phyloP scores from a whole-genome alignment of 1,284 basidiomycete species.

The Wolfiporia cocos region DNA sequence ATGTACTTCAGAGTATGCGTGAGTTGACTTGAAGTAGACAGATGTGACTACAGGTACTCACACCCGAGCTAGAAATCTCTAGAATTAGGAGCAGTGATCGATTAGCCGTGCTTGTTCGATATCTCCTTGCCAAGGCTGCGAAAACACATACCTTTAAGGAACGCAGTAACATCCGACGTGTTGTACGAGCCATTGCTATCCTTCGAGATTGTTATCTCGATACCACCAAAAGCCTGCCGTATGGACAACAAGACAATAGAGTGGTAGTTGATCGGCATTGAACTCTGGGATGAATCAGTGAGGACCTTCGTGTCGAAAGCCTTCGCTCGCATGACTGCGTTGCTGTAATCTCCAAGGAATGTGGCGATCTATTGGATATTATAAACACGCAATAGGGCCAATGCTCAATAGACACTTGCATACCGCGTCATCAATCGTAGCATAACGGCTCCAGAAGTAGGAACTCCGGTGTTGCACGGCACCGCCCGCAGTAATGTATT shows the following conservation, averaged over 20 bases:
- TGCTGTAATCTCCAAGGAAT: slow-evolving; percentile 47
- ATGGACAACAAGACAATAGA: slow-evolving; percentile 51
- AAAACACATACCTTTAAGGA: slow-evolving; percentile 48
- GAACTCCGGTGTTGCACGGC: slow-evolving; percentile 12
- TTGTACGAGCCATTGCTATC: slow-evolving; percentile 45
- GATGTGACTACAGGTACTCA: slow-evolving; percentile 24
- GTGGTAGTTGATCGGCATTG: slow-evolving; percentile 53
- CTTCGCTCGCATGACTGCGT: slow-evolving; percentile 41
- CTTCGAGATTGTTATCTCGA: slow-evolving; percentile 55
- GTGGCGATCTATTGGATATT: slow-evolving; percentile 38
- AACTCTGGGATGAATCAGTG: slow-evolving; percentile 35
- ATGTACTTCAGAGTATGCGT: too few relatives aligned
- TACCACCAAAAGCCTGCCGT: slow-evolving; percentile 53
- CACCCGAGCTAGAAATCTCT: slow-evolving; percentile 67
- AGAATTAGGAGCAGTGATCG: too few relatives aligned
- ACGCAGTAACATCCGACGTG: slow-evolving; percentile 49
- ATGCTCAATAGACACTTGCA: neutral
- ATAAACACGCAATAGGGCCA: neutral
- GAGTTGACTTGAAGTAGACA: too few relatives aligned
- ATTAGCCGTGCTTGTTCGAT: neutral
- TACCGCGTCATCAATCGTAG: slow-evolving; percentile 10
- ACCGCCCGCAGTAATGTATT: slow-evolving; percentile 14
- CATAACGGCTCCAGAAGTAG: slow-evolving; percentile 16
- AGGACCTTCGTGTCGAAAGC: slow-evolving; percentile 49
- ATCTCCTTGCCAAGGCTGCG: neutral